Conservation (phyloP, 2,329 filamentous ascomycete genomes). For the Claviceps maximensis region DNA sequence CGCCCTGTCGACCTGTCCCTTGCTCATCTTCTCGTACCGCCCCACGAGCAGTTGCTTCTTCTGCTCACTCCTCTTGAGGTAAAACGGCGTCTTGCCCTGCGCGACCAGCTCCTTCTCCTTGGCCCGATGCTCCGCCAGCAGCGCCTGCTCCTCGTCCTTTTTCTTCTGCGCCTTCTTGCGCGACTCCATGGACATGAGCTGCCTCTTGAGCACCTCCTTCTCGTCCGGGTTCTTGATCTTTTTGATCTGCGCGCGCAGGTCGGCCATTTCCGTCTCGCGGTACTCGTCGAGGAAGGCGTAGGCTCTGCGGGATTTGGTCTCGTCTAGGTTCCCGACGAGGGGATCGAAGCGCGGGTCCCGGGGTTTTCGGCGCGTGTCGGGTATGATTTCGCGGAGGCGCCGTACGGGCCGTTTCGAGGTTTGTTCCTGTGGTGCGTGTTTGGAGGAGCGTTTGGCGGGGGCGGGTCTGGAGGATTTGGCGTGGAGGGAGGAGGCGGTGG, state of each 20-base stretch:
- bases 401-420: constrained; percentile 75
- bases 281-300: constrained; percentile 88
- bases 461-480: constrained; percentile 2
- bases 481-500: neutral
- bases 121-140: constrained; percentile 63
- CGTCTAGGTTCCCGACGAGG: constrained; percentile 34
- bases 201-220: constrained; percentile 58
- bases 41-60: constrained; percentile 75
- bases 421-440: constrained; percentile 78
- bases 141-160: constrained; percentile 54
- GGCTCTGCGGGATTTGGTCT: constrained; percentile 49
- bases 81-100: constrained; percentile 87
- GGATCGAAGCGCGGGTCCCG: constrained; percentile 87
- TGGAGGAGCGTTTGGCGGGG: constrained; percentile 42
- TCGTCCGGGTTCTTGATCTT: constrained; percentile 48
- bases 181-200: constrained; percentile 67
- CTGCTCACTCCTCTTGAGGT: constrained; percentile 81
- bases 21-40: constrained; percentile 71
- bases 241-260: constrained; percentile 55
- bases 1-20: constrained; percentile 67
- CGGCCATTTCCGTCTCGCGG: constrained; percentile 66
- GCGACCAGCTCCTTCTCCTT: constrained; percentile 74
- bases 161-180: constrained; percentile 56
- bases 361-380: constrained; percentile 39
- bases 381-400: constrained; percentile 62